Conservation (phyloP, 164 flowering plant genomes). For the Sedum album region DNA sequence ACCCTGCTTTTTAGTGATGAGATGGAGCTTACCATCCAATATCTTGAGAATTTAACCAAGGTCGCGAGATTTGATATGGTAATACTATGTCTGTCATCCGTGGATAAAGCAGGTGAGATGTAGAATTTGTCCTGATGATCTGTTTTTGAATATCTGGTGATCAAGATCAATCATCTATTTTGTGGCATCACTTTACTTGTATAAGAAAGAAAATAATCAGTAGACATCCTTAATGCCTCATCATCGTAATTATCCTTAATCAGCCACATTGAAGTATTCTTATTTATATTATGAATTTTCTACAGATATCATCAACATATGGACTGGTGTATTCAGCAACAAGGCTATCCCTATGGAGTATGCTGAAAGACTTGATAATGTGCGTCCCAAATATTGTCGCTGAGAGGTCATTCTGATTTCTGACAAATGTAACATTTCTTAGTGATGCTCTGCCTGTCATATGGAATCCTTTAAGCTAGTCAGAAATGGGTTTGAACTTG, state of each 20-base stretch:
- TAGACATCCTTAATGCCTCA: background rate
- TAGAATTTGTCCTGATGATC: background rate
- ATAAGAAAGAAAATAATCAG: background rate
- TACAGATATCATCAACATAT: constrained; percentile 60
- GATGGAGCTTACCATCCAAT: constrained; percentile 48
- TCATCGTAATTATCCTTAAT: background rate
- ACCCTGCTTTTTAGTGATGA: constrained; percentile 52
- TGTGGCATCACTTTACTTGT: background rate
- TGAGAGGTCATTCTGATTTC: constrained; percentile 18
- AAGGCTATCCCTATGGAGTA: constrained; percentile 39
- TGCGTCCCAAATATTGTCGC: constrained; percentile 48
- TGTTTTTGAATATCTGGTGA: background rate
- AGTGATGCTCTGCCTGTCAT: background rate
- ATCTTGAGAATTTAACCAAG: constrained; percentile 54
- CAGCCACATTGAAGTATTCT: background rate
- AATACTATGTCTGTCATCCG: constrained; percentile 66
- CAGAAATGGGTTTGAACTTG: too few species aligned
- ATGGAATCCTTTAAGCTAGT: too few species aligned
- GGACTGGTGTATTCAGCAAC: constrained; percentile 58
- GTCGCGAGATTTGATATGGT: constrained; percentile 81
- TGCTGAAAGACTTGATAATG: constrained; percentile 35
- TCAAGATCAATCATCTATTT: background rate
- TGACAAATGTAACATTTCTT: background rate
- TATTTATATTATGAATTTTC: background rate
- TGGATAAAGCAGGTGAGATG: constrained; percentile 54